Evolutionary conservation across 495 filamentous ascomycete species (phyloP).

Genomic region (Aspergillus cristatus): DNA sequence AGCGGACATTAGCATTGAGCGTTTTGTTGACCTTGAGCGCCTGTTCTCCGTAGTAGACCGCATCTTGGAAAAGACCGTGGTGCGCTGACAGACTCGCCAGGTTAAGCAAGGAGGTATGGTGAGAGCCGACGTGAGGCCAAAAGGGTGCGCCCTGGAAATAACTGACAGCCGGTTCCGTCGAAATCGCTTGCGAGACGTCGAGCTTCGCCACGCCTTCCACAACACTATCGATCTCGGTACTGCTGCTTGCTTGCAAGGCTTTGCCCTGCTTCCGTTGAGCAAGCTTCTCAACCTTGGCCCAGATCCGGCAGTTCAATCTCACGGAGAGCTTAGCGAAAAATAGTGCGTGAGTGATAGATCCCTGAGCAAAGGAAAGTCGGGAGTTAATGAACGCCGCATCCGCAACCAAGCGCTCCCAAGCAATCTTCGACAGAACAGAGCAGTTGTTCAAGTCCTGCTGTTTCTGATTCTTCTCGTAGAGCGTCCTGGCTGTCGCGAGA

Average conservation of each 20-base stretch:
- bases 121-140: slow-evolving; percentile 67
- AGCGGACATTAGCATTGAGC: slow-evolving; percentile 50
- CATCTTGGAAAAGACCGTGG: slow-evolving; percentile 79
- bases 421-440: slow-evolving; percentile 26
- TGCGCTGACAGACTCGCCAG: slow-evolving; percentile 70
- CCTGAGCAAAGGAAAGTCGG: slow-evolving; percentile 52
- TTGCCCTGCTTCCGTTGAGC: slow-evolving; percentile 28
- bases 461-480: slow-evolving; percentile 30
- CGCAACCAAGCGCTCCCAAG: slow-evolving; percentile 37
- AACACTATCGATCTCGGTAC: slow-evolving; percentile 31
- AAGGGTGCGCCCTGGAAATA: slow-evolving; percentile 56
- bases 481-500: slow-evolving; percentile 20
- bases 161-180: slow-evolving; percentile 15
- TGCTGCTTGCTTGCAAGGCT: slow-evolving; percentile 9
- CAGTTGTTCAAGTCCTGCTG: slow-evolving; percentile 19
- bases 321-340: slow-evolving; percentile 58
- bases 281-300: slow-evolving; percentile 55
- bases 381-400: slow-evolving; percentile 53
- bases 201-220: slow-evolving; percentile 36
- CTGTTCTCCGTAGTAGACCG: slow-evolving; percentile 82
- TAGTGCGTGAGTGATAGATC: slow-evolving; percentile 55
- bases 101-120: slow-evolving; percentile 60
- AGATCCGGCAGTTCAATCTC: slow-evolving; percentile 56
- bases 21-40: slow-evolving; percentile 69
- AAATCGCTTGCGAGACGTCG: slow-evolving; percentile 23